Base-by-base conservation (phyloP, 169 alveolate genomes). In the Plasmodium malariae region DNA sequence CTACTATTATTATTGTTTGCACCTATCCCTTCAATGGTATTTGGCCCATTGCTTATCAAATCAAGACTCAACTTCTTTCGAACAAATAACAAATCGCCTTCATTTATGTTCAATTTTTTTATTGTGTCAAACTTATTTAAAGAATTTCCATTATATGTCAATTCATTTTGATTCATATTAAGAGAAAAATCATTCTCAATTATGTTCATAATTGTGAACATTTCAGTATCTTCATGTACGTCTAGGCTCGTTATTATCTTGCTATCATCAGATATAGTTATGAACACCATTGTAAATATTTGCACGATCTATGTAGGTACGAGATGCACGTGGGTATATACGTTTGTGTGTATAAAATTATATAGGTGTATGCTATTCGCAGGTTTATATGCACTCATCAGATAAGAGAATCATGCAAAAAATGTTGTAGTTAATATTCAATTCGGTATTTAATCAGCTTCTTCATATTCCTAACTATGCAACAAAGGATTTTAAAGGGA, bases 241-340 rank as follows among this genome's bases (percentile, higher is more conserved):
- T 83, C 91, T 12, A 83, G 71, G 49, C 91, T 83, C 2, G 91
- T 83, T 83, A 83, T 83, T 40, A 83, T 83, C 3, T 83, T 83
- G 43, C 60, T 83, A 43, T 83, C 91, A 37, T 83, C 91, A 17
- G 91, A 83, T 51, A 83, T 83, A 5, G 91, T 83, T 28, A 83
- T 83, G 48, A 83, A 83, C 28, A 83, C 91, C 91, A 83, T 83
- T 67, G 17, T 67, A 49, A 0, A 12, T n/a, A n/a, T n/a, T n/a
- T n/a, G n/a, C n/a, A n/a, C n/a, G n/a, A n/a, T n/a, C n/a, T n/a
- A n/a, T n/a, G n/a, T n/a, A n/a, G n/a, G n/a, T n/a, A n/a, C n/a
- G n/a, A n/a, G n/a, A n/a, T n/a, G n/a, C n/a, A n/a, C n/a, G n/a
- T n/a, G n/a, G n/a, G n/a, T n/a, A n/a, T n/a, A n/a, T n/a, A n/a